Conservation (phyloP, 1,284 basidiomycete species). For the Pterula multifida region DNA sequence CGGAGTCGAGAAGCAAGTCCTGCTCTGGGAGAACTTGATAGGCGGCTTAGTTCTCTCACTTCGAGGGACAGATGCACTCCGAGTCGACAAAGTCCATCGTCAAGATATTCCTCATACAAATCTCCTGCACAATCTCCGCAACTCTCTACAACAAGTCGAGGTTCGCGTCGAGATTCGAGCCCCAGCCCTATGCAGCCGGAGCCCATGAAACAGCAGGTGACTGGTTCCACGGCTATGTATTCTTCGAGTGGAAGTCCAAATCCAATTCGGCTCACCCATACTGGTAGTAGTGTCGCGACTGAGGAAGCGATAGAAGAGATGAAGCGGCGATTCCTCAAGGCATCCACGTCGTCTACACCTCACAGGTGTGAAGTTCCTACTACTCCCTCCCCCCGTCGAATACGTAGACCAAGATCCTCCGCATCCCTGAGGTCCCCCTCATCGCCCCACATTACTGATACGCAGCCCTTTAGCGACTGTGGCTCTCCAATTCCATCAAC, state of each 20-base stretch:
- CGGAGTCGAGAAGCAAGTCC: slow-evolving; percentile 52
- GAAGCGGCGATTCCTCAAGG: slow-evolving; percentile 42
- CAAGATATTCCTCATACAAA: slow-evolving; percentile 10
- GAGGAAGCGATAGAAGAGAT: slow-evolving; percentile 49
- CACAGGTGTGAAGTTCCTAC: neutral
- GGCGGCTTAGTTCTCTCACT: slow-evolving; percentile 23
- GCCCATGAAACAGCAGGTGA: neutral
- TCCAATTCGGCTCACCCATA: slow-evolving; percentile 9
- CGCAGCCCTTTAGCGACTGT: slow-evolving; percentile 7
- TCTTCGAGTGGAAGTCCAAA: neutral
- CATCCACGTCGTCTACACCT: neutral
- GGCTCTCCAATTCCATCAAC: slow-evolving; percentile 29
- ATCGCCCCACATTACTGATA: slow-evolving; percentile 4
- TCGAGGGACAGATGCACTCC: slow-evolving; percentile 2
- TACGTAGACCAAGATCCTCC: slow-evolving; percentile 16
- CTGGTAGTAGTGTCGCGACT: slow-evolving; percentile 21
- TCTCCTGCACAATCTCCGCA: slow-evolving; percentile 4
- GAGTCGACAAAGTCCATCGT: slow-evolving; percentile 4
- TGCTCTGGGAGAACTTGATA: slow-evolving; percentile 39
- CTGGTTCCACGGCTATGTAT: neutral
- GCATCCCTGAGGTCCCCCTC: slow-evolving; percentile 11
- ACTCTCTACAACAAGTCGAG: neutral
- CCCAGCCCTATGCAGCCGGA: neutral
- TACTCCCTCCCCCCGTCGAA: slow-evolving; percentile 11
- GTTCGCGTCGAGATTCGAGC: neutral